These are phyloP conservation scores for Tetragonia tetragonoides DNA, from an alignment of 148 eudicot species.

Conservation along the genomic window DNA sequence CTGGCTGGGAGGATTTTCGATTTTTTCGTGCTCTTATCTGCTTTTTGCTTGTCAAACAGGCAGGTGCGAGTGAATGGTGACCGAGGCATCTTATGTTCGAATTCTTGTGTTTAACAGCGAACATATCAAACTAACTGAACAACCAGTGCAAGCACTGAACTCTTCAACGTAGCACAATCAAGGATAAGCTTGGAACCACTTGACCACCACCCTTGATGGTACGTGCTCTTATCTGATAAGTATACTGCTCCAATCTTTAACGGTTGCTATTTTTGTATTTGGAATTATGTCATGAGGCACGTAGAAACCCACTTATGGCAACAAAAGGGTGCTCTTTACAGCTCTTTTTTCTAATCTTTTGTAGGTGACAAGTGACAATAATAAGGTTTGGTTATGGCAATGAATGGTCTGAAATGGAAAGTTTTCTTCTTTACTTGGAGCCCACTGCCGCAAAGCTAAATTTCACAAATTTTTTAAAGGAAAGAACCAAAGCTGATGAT, in stretches of 20 bases:
- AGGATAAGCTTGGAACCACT: too few species aligned
- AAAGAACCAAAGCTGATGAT: neutral
- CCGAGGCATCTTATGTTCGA: too few species aligned
- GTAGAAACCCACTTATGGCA: neutral
- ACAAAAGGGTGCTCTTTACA: neutral
- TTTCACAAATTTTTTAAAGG: neutral
- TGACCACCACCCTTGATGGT: neutral
- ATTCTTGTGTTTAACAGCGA: too few species aligned
- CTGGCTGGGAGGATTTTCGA: neutral
- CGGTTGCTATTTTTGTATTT: neutral
- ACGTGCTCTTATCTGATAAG: neutral
- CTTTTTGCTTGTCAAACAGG: too few species aligned
- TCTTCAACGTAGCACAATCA: too few species aligned
- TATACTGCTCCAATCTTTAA: neutral
- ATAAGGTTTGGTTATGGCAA: neutral
- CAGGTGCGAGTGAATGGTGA: too few species aligned
- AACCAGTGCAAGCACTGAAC: too few species aligned
- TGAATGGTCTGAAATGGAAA: slow-evolving; percentile 14
- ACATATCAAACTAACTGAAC: too few species aligned
- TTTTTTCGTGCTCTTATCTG: too few species aligned
- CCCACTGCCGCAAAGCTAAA: slow-evolving; percentile 8
- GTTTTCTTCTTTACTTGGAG: neutral
- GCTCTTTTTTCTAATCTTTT: neutral
- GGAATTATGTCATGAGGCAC: neutral
- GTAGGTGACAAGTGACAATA: neutral